Percentiles rank a stretch among this genome's conserved stretches.
Conservation (phyloP, 2,329 filamentous ascomycete genomes). For the Trichophyton schoenleinii region DNA sequence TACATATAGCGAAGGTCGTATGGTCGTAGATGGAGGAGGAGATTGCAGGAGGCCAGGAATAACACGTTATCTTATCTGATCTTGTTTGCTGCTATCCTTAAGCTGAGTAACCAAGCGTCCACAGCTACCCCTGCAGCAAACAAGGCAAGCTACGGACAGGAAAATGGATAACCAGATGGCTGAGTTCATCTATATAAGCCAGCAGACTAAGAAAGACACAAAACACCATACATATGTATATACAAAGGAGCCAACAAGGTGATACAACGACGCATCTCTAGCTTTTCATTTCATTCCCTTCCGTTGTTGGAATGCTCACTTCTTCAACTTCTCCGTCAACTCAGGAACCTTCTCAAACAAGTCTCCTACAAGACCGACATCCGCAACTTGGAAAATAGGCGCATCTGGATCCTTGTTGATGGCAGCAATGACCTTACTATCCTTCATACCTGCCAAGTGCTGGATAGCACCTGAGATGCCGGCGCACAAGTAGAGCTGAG, state of each 20-base stretch:
- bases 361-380: constrained; percentile 90
- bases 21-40: no score
- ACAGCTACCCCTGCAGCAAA: no score
- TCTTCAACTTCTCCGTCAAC: constrained; percentile 87
- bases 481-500: constrained; percentile 85
- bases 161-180: background rate
- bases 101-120: no score
- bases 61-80: no score
- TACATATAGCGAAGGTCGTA: no score
- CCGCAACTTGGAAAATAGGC: constrained; percentile 95
- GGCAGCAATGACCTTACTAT: constrained; percentile 96
- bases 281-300: background rate
- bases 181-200: constrained; percentile 2
- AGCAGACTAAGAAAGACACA: background rate
- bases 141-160: no score
- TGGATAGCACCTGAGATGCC: constrained; percentile 97
- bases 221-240: background rate
- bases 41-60: no score
- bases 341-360: constrained; percentile 92
- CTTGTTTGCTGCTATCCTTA: no score
- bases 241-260: background rate
- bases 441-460: constrained; percentile 98
- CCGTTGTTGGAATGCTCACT: constrained; percentile 8
- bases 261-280: background rate
- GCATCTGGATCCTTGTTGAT: constrained; percentile 98